A percentile compares a stretch with the other conserved stretches of the same genome.
Evolutionary conservation across 2,329 filamentous ascomycete genomes (phyloP).

Genomic region (Apiospora phragmitis): DNA sequence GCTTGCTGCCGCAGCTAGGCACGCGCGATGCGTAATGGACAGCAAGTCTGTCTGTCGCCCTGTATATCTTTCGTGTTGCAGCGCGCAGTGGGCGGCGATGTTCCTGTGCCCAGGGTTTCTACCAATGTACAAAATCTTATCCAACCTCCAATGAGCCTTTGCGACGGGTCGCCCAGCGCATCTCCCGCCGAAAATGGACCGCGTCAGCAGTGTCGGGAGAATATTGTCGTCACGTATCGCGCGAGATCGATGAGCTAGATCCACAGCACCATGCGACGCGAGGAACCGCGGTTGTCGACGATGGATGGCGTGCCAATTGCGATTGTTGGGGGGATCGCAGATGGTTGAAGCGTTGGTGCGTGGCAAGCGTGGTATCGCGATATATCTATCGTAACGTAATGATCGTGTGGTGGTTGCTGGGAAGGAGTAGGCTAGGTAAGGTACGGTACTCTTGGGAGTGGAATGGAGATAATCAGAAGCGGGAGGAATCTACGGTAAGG

Average conservation of each 20-base stretch:
- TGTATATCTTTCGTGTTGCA: background rate
- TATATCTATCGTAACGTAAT: background rate
- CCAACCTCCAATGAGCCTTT: slow-evolving; percentile 32
- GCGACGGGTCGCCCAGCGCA: slow-evolving; percentile 32
- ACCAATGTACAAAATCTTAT: slow-evolving; percentile 15
- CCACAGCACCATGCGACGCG: slow-evolving; percentile 6
- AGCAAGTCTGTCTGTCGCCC: background rate
- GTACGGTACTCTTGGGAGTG: background rate
- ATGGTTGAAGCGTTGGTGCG: background rate
- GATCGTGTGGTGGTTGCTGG: background rate
- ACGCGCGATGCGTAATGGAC: background rate
- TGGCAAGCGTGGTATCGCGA: background rate
- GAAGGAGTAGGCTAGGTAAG: background rate
- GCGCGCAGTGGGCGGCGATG: background rate
- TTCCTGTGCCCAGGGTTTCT: background rate
- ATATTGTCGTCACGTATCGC: background rate
- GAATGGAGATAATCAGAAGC: slow-evolving; percentile 7
- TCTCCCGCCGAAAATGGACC: slow-evolving; percentile 28
- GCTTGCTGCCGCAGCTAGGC: background rate
- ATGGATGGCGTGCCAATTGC: background rate
- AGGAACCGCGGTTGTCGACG: background rate
- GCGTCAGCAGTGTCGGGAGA: slow-evolving; percentile 21
- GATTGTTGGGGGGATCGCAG: background rate
- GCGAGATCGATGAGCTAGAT: slow-evolving; percentile 14
- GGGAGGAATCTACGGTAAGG: slow-evolving; percentile 8